These are phyloP conservation scores for Bryoerythrophyllum caledonicum DNA, from an alignment of 225 moss, liverwort and hornwort genomes.

Conservation along the genomic window DNA sequence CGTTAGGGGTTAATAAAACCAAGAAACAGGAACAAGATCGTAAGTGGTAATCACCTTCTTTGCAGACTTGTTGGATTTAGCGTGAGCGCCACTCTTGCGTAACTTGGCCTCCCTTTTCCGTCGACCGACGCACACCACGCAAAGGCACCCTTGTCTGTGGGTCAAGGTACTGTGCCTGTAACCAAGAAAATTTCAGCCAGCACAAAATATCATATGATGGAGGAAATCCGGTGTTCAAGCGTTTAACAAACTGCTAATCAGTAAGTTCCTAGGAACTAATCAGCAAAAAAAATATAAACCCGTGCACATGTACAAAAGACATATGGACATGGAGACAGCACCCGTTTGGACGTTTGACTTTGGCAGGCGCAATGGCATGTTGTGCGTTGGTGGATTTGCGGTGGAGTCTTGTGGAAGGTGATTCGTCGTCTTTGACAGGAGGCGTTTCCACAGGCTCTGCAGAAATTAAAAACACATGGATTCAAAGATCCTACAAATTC, in stretches of 20 bases:
- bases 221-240: background rate
- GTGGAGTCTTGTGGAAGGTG: constrained; percentile 29
- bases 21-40: constrained; percentile 1
- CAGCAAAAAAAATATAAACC: background rate
- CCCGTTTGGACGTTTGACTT: constrained; percentile 53
- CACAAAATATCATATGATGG: background rate
- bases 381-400: constrained; percentile 33
- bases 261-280: background rate
- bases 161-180: constrained; percentile 71
- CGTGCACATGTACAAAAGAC: background rate
- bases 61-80: constrained; percentile 33
- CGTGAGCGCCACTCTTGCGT: constrained; percentile 57
- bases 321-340: background rate
- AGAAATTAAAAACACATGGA: background rate
- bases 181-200: constrained; percentile 24
- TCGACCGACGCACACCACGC: constrained; percentile 88
- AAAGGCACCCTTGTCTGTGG: constrained; percentile 86
- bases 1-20: too few species aligned
- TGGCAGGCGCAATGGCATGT: constrained; percentile 26
- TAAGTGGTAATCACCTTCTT: constrained; percentile 28
- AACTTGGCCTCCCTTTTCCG: constrained; percentile 78
- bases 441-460: constrained; percentile 34
- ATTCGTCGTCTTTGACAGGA: constrained; percentile 26
- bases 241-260: background rate
- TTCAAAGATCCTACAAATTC: constrained; percentile 1